Percentiles rank a stretch among this genome's conserved stretches.
phyloP scores from a whole-genome alignment of 306 rosid species.

The Pyrus communis region DNA sequence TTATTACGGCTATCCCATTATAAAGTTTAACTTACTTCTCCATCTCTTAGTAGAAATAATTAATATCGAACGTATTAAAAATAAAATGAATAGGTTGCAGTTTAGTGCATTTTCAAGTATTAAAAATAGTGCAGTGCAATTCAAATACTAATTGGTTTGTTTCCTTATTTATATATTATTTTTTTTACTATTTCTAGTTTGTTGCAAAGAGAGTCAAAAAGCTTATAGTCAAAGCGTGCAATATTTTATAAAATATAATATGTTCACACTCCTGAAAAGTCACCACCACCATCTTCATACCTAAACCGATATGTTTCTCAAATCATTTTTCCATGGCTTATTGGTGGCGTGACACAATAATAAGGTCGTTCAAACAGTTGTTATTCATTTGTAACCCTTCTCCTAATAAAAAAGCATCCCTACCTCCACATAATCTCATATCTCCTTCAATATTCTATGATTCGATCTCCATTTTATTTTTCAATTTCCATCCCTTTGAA shows the following conservation, averaged over 20 bases:
- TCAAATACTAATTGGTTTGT: no score
- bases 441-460: background rate
- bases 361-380: slow-evolving; percentile 13
- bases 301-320: slow-evolving; percentile 13
- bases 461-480: background rate
- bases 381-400: background rate
- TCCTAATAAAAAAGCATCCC: background rate
- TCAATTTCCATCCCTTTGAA: background rate
- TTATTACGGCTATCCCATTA: no score
- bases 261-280: no score
- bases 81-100: no score
- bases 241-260: no score
- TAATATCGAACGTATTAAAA: no score
- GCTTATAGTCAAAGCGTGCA: background rate
- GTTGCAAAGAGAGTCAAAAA: background rate
- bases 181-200: no score
- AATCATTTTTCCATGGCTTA: background rate
- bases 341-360: slow-evolving; percentile 9
- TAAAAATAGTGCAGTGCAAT: no score
- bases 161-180: no score
- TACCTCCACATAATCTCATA: background rate
- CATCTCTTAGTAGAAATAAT: no score
- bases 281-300: slow-evolving; percentile 1
- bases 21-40: no score
- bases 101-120: no score